These are phyloP conservation scores for Claviceps digitariae DNA, from an alignment of 2,329 filamentous ascomycete genomes.

Conservation along the genomic window DNA sequence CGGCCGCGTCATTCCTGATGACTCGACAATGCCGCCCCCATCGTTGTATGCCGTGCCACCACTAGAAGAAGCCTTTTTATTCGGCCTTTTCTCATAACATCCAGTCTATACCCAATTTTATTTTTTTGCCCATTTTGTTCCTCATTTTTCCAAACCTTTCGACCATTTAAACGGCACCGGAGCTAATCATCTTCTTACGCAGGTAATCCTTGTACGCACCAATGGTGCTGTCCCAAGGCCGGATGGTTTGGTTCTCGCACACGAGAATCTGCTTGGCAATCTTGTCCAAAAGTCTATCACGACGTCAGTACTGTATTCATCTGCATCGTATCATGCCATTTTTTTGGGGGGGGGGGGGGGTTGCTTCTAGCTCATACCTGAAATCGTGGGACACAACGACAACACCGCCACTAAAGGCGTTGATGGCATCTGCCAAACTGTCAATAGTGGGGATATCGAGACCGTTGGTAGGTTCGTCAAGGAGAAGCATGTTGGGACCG, in stretches of 20 bases:
- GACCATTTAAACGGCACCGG: constrained; percentile 66
- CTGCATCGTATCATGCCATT: not conserved
- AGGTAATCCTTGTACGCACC: constrained; percentile 96
- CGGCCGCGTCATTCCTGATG: constrained; percentile 7
- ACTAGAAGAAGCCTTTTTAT: constrained; percentile 5
- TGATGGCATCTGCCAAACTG: constrained; percentile 93
- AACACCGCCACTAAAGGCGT: constrained; percentile 89
- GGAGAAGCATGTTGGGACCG: constrained; percentile 88
- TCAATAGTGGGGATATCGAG: constrained; percentile 98
- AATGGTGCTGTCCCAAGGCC: constrained; percentile 77
- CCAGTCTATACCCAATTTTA: constrained; percentile 10
- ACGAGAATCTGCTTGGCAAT: constrained; percentile 99
- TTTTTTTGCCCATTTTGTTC: not conserved
- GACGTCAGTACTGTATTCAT: constrained; percentile 8
- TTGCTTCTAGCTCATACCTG: constrained; percentile 46
- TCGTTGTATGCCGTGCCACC: constrained; percentile 7
- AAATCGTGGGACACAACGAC: constrained; percentile 98
- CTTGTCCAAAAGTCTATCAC: constrained; percentile 78
- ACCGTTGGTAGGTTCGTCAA: constrained; percentile 99
- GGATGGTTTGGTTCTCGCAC: constrained; percentile 94
- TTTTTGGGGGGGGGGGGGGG: too few relatives aligned
- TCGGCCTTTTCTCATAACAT: constrained; percentile 6
- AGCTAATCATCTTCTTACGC: constrained; percentile 93
- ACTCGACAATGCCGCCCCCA: constrained; percentile 8
- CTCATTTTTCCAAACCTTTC: constrained; percentile 1